Evolutionary conservation across 2,329 filamentous ascomycete genomes (phyloP).

Genomic region (Coniochaeta sp.): DNA sequence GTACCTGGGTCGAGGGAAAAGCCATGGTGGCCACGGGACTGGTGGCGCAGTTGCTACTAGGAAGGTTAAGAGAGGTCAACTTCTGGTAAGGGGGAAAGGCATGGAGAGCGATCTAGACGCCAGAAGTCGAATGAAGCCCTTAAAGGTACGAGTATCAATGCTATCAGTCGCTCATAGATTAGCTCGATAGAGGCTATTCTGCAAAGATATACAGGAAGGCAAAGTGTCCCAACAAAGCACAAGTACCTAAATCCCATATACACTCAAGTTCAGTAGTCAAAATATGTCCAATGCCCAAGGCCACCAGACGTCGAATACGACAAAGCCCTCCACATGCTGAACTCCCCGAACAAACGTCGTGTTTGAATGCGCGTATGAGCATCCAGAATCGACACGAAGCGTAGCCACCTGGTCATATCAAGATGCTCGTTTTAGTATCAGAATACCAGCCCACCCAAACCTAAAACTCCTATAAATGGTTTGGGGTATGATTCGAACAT

Average conservation of each 20-base stretch:
- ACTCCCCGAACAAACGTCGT: not conserved
- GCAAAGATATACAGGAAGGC: not conserved
- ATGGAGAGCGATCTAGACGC: too few relatives aligned
- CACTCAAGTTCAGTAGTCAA: not conserved
- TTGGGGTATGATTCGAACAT: constrained; percentile 2
- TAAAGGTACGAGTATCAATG: too few relatives aligned
- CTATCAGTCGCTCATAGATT: too few relatives aligned
- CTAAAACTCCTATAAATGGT: constrained; percentile 2
- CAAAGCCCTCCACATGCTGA: not conserved
- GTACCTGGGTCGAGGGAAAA: too few relatives aligned
- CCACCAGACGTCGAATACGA: not conserved
- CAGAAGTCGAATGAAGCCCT: too few relatives aligned
- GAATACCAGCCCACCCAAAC: not conserved
- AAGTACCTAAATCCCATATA: not conserved
- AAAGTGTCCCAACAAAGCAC: not conserved
- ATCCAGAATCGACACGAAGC: not conserved
- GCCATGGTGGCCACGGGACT: too few relatives aligned
- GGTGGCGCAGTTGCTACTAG: too few relatives aligned
- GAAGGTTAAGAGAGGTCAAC: too few relatives aligned
- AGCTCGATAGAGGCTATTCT: not conserved
- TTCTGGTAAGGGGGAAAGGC: too few relatives aligned
- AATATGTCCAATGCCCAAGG: not conserved
- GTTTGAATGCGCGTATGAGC: not conserved
- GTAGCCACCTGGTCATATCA: not conserved
- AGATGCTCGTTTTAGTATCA: not conserved